phyloP scores from a whole-genome alignment of 495 filamentous ascomycete species.

The Hyaloscypha finlandica region DNA sequence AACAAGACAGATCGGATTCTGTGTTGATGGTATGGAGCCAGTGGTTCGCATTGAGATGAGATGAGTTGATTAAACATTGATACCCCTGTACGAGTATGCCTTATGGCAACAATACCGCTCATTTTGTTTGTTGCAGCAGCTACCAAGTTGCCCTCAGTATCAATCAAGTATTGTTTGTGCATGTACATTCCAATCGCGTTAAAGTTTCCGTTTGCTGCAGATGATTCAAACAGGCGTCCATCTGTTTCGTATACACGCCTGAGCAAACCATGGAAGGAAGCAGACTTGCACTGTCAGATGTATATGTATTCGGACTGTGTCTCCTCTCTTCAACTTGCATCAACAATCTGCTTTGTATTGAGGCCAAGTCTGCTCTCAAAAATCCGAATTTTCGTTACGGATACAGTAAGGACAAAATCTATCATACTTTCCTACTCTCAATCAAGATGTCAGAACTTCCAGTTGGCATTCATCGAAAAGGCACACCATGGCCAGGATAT shows the following conservation, averaged over 20 bases:
- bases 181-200: background rate
- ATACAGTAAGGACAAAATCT: background rate
- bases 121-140: background rate
- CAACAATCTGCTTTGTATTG: background rate
- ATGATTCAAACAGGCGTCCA: background rate
- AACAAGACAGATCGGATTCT: constrained; percentile 78
- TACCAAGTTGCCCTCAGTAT: background rate
- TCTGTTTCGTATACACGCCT: background rate
- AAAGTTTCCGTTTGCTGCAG: background rate
- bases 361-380: background rate
- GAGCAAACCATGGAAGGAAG: background rate
- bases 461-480: background rate
- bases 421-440: background rate
- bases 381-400: background rate
- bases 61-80: constrained; percentile 13
- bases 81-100: constrained; percentile 10
- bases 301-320: background rate
- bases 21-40: constrained; percentile 70
- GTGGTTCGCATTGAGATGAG: constrained; percentile 66
- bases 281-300: background rate
- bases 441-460: constrained; percentile 7
- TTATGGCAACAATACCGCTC: no score
- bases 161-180: constrained; percentile 5
- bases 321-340: background rate
- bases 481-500: constrained; percentile 30